Evolutionary conservation across 2,329 filamentous ascomycete genomes (phyloP).

Genomic region (Knoxdaviesia proteae): DNA sequence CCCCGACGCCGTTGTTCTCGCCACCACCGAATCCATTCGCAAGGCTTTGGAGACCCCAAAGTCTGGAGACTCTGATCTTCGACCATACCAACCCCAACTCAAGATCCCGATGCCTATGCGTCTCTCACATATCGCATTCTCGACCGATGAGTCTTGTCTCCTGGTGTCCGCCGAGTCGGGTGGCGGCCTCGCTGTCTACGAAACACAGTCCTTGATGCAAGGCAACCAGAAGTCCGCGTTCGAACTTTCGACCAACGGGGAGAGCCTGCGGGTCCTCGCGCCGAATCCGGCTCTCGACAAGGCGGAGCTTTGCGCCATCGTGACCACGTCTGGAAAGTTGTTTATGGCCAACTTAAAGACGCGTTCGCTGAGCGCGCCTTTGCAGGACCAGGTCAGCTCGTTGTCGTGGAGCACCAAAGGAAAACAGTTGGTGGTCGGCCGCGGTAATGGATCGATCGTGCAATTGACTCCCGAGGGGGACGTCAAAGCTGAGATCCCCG

Average conservation of each 20-base stretch:
- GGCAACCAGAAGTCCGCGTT: slow-evolving; percentile 48
- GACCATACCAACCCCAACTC: slow-evolving; percentile 52
- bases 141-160: slow-evolving; percentile 69
- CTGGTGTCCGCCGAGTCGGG: slow-evolving; percentile 65
- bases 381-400: slow-evolving; percentile 61
- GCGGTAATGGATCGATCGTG: slow-evolving; percentile 56
- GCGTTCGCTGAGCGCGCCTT: slow-evolving; percentile 35
- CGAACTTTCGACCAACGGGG: slow-evolving; percentile 56
- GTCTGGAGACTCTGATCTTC: slow-evolving; percentile 40
- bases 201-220: slow-evolving; percentile 45
- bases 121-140: slow-evolving; percentile 78
- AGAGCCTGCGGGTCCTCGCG: slow-evolving; percentile 49
- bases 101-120: slow-evolving; percentile 52
- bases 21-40: slow-evolving; percentile 57
- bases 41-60: slow-evolving; percentile 46
- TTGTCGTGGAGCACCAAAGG: slow-evolving; percentile 83
- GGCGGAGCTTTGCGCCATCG: slow-evolving; percentile 57
- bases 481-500: slow-evolving; percentile 58
- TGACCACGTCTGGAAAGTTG: slow-evolving; percentile 63
- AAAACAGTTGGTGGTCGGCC: slow-evolving; percentile 77
- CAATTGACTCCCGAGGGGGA: slow-evolving; percentile 72
- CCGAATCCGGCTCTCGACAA: slow-evolving; percentile 63
- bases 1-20: slow-evolving; percentile 57
- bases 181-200: slow-evolving; percentile 67
- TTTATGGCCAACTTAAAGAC: slow-evolving; percentile 65